Base-by-base conservation (phyloP, 2,329 filamentous ascomycete species). In the Penicillium verrucosum region DNA sequence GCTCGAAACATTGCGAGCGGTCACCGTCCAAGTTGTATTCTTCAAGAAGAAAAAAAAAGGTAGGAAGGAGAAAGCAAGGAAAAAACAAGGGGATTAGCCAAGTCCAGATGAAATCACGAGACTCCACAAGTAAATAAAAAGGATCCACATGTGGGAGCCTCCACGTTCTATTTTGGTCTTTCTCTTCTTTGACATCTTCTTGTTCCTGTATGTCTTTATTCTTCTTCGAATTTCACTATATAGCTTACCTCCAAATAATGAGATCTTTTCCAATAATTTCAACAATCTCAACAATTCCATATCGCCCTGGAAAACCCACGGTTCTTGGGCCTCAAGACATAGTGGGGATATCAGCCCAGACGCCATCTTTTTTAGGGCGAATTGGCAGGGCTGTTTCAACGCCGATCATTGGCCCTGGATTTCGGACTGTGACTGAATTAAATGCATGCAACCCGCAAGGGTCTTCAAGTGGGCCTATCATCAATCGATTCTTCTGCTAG, bases 1-100 rank as follows among this genome's bases (percentile, higher is more conserved):
- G 78, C 65, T 52, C 77, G 77, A 65, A 80, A 69, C 79, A 81
- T 81, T 55, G 51, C 69, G 65, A 52, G 50, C 58, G 32, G 57
- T 54, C 44, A 50, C 59, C 57, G 56, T 50, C 45, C 21, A 52
- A 16, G 12, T 29, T 36, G 11, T 41, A 30, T 37, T n/a, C 1
- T 21, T 32, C n/a, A 9, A 50, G 36, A 29, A 10, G 16, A 30
- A 37, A 32, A 37, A 40, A 49, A 27, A 21, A 23, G 5, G 37
- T 43, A 29, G 23, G 27, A 44, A 51, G 43, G 41, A 41, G 36
- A 55, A 56, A 46, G 40, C 49, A 53, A 51, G 45, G 40, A 37
- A 46, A 18, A 23, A 40, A 36, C 18, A 23, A 18, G 47, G 49
- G 45, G 23, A 44, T 51, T 34, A 43, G 45, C 37, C 32, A 41